Evolutionary conservation across 1,139 yeast genomes (phyloP).

Genomic region (Saccharomyces hybrid): DNA sequence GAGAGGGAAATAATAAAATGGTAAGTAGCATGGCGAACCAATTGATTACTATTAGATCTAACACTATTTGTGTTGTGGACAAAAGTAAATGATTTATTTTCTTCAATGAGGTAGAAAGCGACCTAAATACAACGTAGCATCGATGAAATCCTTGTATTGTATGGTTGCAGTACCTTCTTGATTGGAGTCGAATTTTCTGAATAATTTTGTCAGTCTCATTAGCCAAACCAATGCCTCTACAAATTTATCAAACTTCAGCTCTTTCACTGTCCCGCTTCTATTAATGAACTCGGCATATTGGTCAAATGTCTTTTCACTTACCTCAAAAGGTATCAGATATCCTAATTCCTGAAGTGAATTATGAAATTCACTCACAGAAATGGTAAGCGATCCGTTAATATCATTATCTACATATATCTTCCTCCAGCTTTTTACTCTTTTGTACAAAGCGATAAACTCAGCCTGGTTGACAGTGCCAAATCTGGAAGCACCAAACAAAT

Average conservation of each 20-base stretch:
- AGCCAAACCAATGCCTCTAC: conserved; percentile 75
- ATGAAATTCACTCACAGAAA: conserved; percentile 28
- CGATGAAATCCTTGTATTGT: conserved; percentile 69
- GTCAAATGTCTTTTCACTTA: conserved; percentile 30
- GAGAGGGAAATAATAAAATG: neutral
- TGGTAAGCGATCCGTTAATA: conserved; percentile 29
- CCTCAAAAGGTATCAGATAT: conserved; percentile 30
- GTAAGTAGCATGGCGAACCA: neutral
- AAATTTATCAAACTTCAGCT: conserved; percentile 71
- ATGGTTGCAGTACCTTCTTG: conserved; percentile 72
- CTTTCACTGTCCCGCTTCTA: conserved; percentile 38
- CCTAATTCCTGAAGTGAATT: conserved; percentile 32
- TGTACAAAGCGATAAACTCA: conserved; percentile 31
- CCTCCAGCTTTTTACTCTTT: conserved; percentile 31
- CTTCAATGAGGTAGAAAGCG: conserved; percentile 28
- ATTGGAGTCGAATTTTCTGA: conserved; percentile 69
- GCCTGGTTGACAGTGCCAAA: conserved; percentile 30
- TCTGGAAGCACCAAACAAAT: conserved; percentile 31
- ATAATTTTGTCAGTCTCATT: conserved; percentile 68
- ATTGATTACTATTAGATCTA: too few species aligned
- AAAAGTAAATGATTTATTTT: neutral
- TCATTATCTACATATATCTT: conserved; percentile 33
- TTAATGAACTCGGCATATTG: conserved; percentile 31
- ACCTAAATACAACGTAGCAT: conserved; percentile 36
- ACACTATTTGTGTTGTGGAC: neutral